These are phyloP conservation scores for Fusarium anthophilum DNA, from an alignment of 2,329 filamentous ascomycete genomes.

Conservation along the genomic window DNA sequence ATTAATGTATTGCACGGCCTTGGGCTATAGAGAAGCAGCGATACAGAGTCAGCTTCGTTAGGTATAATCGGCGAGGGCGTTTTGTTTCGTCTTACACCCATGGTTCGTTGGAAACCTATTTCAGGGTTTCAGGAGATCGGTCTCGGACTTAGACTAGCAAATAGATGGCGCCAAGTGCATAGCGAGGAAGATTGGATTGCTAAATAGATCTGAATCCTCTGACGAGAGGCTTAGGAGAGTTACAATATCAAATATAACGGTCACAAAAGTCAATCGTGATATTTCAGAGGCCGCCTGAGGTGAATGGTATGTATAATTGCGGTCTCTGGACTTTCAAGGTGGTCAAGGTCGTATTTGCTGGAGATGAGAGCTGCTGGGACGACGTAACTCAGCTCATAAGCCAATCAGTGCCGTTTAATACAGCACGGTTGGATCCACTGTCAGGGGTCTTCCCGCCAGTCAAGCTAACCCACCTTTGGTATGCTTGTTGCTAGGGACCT, in stretches of 20 bases:
- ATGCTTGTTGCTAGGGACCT: constrained; percentile 22
- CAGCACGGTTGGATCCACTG: constrained; percentile 39
- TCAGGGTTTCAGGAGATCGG: constrained; percentile 46
- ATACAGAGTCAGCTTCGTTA: constrained; percentile 35
- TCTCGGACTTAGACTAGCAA: constrained; percentile 37
- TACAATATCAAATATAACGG: neutral
- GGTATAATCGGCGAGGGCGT: neutral
- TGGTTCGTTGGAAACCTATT: constrained; percentile 45
- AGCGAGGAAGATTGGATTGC: constrained; percentile 13
- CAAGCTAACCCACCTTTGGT: constrained; percentile 28
- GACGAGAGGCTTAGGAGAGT: neutral
- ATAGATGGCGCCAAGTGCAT: constrained; percentile 37
- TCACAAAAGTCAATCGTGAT: neutral
- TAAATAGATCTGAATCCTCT: constrained; percentile 2
- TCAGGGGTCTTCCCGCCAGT: constrained; percentile 39
- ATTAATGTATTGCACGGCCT: constrained; percentile 83
- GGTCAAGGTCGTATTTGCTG: constrained; percentile 24
- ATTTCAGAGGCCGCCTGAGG: constrained; percentile 5
- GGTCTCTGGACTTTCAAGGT: constrained; percentile 27
- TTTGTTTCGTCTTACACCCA: constrained; percentile 48
- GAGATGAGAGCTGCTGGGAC: constrained; percentile 36
- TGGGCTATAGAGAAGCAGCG: constrained; percentile 58
- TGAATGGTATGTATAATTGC: constrained; percentile 19
- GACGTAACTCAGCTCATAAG: constrained; percentile 21
- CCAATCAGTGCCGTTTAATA: constrained; percentile 41